These are phyloP conservation scores for Podila epicladia DNA, from an alignment of 192 early-diverging fungal genomes.

Conservation along the genomic window DNA sequence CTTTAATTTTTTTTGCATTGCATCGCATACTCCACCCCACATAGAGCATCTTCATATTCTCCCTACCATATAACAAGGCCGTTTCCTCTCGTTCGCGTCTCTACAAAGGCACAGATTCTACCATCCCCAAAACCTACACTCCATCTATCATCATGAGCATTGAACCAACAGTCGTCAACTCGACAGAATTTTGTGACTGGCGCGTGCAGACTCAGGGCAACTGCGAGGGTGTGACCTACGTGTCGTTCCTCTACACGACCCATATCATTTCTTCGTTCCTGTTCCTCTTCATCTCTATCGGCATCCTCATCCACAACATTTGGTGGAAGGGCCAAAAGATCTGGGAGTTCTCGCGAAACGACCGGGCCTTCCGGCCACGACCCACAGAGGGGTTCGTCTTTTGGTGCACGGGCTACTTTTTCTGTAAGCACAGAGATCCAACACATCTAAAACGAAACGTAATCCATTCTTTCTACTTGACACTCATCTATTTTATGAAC, in stretches of 20 bases:
- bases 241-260: constrained; percentile 46
- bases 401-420: constrained; percentile 47
- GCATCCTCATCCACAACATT: constrained; percentile 46
- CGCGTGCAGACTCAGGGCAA: constrained; percentile 36
- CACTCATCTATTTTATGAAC: background rate
- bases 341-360: constrained; percentile 50
- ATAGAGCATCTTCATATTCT: background rate
- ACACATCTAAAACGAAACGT: background rate
- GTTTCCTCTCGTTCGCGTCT: too few relatives aligned
- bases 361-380: constrained; percentile 37
- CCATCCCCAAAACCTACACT: background rate
- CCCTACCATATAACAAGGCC: background rate
- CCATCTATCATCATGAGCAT: background rate
- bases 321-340: constrained; percentile 51
- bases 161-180: constrained; percentile 1
- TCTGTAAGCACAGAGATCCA: constrained; percentile 16
- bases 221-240: constrained; percentile 37
- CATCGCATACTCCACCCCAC: background rate
- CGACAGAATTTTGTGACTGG: constrained; percentile 44
- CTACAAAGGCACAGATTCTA: too few relatives aligned
- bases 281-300: constrained; percentile 45
- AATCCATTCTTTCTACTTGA: background rate
- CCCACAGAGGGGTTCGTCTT: constrained; percentile 48
- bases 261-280: constrained; percentile 47
- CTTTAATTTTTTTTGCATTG: background rate